These are phyloP conservation scores for Penicillium capsulatum DNA, from an alignment of 2,329 filamentous ascomycete genomes.

Conservation along the genomic window DNA sequence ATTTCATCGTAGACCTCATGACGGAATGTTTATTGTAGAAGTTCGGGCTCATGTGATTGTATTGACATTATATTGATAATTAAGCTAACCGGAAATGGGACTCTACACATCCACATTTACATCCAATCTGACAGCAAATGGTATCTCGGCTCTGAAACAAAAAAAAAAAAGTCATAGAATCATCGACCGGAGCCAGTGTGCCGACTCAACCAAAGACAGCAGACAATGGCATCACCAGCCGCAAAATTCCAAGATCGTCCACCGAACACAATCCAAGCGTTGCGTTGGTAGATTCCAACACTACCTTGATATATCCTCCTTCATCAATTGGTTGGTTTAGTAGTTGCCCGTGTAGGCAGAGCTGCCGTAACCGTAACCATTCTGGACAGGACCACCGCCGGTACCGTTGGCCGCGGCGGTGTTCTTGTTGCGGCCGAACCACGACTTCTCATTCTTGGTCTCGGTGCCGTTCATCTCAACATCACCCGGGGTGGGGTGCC, in stretches of 20 bases:
- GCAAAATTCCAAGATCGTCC: too few species aligned
- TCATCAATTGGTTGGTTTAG: too few species aligned
- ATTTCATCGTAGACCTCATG: too few species aligned
- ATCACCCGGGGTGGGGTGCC: constrained; percentile 39
- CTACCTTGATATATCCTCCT: too few species aligned
- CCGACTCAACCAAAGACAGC: too few species aligned
- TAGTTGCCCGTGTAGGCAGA: constrained; percentile 33
- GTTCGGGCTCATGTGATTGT: too few species aligned
- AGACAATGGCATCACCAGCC: too few species aligned
- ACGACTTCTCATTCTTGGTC: constrained; percentile 18
- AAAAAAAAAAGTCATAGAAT: constrained; percentile 16
- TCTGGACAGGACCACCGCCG: constrained; percentile 8
- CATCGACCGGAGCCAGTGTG: constrained; percentile 10
- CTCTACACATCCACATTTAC: constrained; percentile 5
- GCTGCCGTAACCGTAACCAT: constrained; percentile 29
- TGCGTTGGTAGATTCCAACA: too few species aligned
- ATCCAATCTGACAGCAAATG: constrained; percentile 16
- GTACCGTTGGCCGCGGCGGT: constrained; percentile 1
- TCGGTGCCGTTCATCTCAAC: constrained; percentile 29
- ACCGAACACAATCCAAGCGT: too few species aligned
- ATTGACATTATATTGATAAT: too few species aligned
- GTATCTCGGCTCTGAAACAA: constrained; percentile 17
- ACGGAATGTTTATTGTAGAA: too few species aligned
- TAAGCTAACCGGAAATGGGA: too few species aligned
- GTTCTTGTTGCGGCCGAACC: constrained; percentile 24